Conservation (phyloP, 495 filamentous ascomycete genomes). For the Aspergillus haitiensis region DNA sequence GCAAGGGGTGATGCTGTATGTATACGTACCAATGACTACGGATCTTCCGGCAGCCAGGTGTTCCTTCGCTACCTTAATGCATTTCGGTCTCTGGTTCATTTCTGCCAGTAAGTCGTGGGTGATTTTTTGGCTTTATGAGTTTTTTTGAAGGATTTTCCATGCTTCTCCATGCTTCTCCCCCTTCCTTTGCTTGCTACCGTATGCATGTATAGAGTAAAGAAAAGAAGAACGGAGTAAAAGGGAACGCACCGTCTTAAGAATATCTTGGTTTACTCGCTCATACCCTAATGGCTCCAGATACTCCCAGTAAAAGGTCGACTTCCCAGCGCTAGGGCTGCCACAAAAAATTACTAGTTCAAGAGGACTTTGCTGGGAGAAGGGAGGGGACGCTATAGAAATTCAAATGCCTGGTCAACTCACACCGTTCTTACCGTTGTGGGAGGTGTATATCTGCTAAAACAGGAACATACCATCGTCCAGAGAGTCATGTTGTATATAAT, state of each 20-base stretch:
- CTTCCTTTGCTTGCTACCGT: not conserved
- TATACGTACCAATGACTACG: constrained; percentile 70
- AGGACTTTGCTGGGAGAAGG: constrained; percentile 62
- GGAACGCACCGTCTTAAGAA: constrained; percentile 68
- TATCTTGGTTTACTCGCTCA: constrained; percentile 86
- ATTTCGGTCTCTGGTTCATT: constrained; percentile 66
- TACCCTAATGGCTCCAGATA: constrained; percentile 78
- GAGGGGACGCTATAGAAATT: constrained; percentile 18
- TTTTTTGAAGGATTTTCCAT: not conserved
- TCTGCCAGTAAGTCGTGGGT: too few species aligned
- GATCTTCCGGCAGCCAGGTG: constrained; percentile 62
- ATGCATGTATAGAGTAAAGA: not conserved
- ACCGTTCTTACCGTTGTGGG: constrained; percentile 1
- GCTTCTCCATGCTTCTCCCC: not conserved
- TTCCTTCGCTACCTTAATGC: constrained; percentile 72
- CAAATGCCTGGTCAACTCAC: not conserved
- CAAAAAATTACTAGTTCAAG: constrained; percentile 82
- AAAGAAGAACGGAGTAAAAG: not conserved
- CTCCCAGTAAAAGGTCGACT: constrained; percentile 85
- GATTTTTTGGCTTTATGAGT: not conserved
- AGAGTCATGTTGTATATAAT: constrained; percentile 47
- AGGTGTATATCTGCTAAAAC: constrained; percentile 7
- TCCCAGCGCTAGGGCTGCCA: constrained; percentile 85
- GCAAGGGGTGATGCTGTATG: constrained; percentile 11
- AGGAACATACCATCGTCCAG: constrained; percentile 34